Base-by-base conservation (phyloP, 306 rosid genomes). In the Quercus parvula region DNA sequence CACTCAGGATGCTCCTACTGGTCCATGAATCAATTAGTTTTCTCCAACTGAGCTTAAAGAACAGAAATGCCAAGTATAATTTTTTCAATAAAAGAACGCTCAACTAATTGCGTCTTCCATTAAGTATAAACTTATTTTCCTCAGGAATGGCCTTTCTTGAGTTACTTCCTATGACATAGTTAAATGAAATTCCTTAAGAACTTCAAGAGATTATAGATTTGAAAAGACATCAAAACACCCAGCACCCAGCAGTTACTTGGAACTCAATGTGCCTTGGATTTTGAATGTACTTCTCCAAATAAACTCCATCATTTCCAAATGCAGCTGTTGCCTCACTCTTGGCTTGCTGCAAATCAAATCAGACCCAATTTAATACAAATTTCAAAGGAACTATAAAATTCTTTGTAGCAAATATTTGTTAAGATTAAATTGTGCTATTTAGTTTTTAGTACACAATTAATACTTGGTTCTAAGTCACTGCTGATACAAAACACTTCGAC, bases 281-380 rank as follows among this genome's bases (percentile, higher is more conserved):
- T 86, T 90, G 96, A 75, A 95, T 62, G 82, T 93, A 95, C 91
- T 95, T 95, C 83, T 95, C 99, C 90, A 95, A 86, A 89, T 95
- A 95, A 85, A 93, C 98, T 64, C 99, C 99, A 81, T 95, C 98
- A 75, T 95, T 95, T 74, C 98, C 99, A 90, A 95, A 95, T 44
- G 99, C 99, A 85, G 98, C 98, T 19, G 96, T 98, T 71, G 99
- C 99, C 86, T 95, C 99, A 73, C 96, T 93, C 89, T 91, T 95
- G 54, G 99, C 99, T 95, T 92, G 98, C 99, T 95, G 96, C 78
- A 85, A 87, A 74, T 44, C 77, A 84, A 82, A 77, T 64, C 71
- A 79, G 77, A 76, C 67, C 56, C 78, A 68, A 59, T 46, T 64
- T 25, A 71, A 55, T 66, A 66, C 52, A 62, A 30, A 58, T 74